A percentile compares a stretch with the other conserved stretches of the same genome.
phyloP scores from a whole-genome alignment of 352 stramenopile genomes.

The Pythium plurisporium region DNA sequence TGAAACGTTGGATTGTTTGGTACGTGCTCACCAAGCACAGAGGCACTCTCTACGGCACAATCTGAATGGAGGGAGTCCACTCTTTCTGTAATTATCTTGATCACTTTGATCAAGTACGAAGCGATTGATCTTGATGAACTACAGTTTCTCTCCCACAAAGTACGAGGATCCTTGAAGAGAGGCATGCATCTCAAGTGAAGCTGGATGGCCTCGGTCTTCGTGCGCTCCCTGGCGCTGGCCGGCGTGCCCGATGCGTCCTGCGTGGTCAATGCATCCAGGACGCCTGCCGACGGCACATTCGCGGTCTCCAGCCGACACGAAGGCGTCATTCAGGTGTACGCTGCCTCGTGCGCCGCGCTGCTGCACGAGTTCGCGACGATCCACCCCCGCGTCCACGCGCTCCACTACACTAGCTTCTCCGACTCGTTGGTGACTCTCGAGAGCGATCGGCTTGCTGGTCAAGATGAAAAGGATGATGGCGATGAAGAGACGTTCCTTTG shows the following conservation, averaged over 20 bases:
- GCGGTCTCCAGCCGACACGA: conserved; percentile 55
- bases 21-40: conserved; percentile 1
- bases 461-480: conserved; percentile 18
- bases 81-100: not conserved
- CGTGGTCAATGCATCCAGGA: conserved; percentile 55
- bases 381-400: conserved; percentile 56
- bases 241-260: conserved; percentile 34
- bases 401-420: conserved; percentile 86
- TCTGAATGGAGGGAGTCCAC: not conserved
- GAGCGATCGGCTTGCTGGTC: conserved; percentile 30
- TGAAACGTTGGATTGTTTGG: conserved; percentile 6
- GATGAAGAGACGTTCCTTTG: conserved; percentile 79
- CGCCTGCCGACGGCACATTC: conserved; percentile 67
- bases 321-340: conserved; percentile 77
- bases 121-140: not conserved
- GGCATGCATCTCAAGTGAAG: not conserved
- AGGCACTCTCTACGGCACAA: conserved; percentile 5
- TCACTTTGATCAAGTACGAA: too few relatives aligned
- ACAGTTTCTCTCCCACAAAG: not conserved
- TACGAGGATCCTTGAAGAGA: conserved; percentile 11
- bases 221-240: conserved; percentile 53
- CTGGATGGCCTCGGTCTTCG: conserved; percentile 61
- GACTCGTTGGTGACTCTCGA: conserved; percentile 84
- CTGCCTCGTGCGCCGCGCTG: conserved; percentile 63
- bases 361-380: conserved; percentile 82